phyloP scores from a whole-genome alignment of 768 basidiomycete genomes.

The Lentinula lateritia region DNA sequence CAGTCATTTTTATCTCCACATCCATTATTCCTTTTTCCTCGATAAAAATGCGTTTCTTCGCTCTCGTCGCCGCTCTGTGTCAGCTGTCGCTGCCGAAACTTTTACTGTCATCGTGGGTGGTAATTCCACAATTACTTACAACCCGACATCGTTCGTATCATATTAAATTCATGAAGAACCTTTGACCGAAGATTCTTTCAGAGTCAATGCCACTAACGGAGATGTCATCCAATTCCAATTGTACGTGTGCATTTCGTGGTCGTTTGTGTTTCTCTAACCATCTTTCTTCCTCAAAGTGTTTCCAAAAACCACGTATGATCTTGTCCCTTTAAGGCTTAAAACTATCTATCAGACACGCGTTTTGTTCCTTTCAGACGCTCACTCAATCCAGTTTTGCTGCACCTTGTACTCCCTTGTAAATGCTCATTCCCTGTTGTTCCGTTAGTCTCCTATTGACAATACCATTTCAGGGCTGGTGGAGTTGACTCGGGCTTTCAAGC shows the following conservation, averaged over 20 bases:
- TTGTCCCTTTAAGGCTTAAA: background rate
- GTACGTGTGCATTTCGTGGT: constrained; percentile 16
- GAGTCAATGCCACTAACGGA: constrained; percentile 27
- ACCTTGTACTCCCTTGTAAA: constrained; percentile 28
- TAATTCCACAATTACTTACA: constrained; percentile 18
- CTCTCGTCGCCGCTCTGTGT: constrained; percentile 19
- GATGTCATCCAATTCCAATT: constrained; percentile 44
- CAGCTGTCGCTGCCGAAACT: constrained; percentile 22
- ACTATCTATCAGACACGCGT: background rate
- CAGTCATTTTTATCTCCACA: constrained; percentile 11
- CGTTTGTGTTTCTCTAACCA: background rate
- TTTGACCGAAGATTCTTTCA: constrained; percentile 7
- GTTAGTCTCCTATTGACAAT: constrained; percentile 9
- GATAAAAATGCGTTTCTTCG: constrained; percentile 13
- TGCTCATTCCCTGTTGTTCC: background rate
- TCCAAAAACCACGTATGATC: constrained; percentile 32
- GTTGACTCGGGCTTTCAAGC: constrained; percentile 42
- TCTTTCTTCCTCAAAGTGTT: constrained; percentile 16
- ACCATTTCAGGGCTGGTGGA: constrained; percentile 16
- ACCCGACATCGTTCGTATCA: constrained; percentile 14
- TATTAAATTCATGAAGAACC: background rate
- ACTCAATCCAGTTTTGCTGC: constrained; percentile 34
- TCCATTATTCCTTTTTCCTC: constrained; percentile 7
- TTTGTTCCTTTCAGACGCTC: constrained; percentile 22
- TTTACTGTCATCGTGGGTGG: constrained; percentile 29